Evolutionary conservation across 2,329 filamentous ascomycete genomes (phyloP), one percentile per base, ranked within the genome.

Genomic region (Aspergillus glaucus): DNA sequence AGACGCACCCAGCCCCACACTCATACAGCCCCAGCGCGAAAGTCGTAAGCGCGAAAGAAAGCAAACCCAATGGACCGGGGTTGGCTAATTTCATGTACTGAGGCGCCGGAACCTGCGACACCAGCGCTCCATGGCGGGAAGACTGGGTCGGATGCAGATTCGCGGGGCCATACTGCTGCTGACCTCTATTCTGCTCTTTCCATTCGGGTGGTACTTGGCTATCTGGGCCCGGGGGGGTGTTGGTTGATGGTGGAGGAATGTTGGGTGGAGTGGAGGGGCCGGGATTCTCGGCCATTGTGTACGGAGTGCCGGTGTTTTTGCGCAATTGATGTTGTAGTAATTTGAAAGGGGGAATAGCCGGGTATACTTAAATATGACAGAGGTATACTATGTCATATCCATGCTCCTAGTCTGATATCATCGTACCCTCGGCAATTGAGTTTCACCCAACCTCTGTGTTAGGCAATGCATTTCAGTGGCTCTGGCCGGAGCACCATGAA

Each of bases 11-110:
- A 51, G 67, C 71, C 47, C 72, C 72, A 46, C 71, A 73, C 45
- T 73, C 65, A 52, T 73, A 73, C 1, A 78, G 59, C 22, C 74
- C 75, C 32, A 85, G 73, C 12, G 81, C 74, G 60, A 85, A 84
- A 8, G 81, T 84, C 8, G 82, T 84, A 54, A 82, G 62, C n/a
- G 81, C 80, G 66, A 86, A 85, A 68, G 79, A 80, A 45, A 79
- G 76, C 43, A 83, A 73, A 48, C 80, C 80, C 19, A 83, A 72
- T 8, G 80, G 80, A 50, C 79, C 79, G 43, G 80, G 80, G 63
- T 83, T 82, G 62, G 74, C 80, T 59, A 80, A 73, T 52, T 76
- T 78, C 64, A 44, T 42, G 40, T 47, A 55, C 15, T 49, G 48
- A 1, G 55, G 55, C n/a, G 19, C 4, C 14, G 40, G 37, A 1